Conservation (phyloP, 192 early-diverging fungal species). For the Linnemannia exigua region DNA sequence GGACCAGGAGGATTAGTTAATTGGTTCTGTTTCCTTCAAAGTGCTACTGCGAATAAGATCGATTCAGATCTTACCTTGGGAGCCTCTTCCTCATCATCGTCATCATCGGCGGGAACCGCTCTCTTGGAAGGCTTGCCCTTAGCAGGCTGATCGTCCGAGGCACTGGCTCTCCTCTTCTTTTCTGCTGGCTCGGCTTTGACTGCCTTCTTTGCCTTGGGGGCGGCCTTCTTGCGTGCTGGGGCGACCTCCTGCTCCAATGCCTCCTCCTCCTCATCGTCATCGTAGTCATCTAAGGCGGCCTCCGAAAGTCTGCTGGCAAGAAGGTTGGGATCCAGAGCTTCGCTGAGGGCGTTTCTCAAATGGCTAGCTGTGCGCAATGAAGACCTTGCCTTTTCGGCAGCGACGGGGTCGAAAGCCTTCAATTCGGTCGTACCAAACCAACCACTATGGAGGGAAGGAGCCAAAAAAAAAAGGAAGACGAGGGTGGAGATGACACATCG, state of each 20-base stretch:
- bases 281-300: neutral
- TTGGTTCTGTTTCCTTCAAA: neutral
- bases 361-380: slow-evolving; percentile 32
- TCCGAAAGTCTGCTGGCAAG: slow-evolving; percentile 9
- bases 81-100: slow-evolving; percentile 40
- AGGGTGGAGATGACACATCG: neutral
- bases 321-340: slow-evolving; percentile 45
- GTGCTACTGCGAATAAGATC: neutral
- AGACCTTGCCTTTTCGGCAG: slow-evolving; percentile 43
- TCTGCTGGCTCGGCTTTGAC: slow-evolving; percentile 31
- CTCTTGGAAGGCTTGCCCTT: slow-evolving; percentile 46
- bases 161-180: slow-evolving; percentile 36
- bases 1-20: no score
- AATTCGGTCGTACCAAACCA: slow-evolving; percentile 58
- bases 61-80: slow-evolving; percentile 27
- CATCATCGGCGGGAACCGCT: slow-evolving; percentile 30
- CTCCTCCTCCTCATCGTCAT: slow-evolving; percentile 42
- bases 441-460: slow-evolving; percentile 34
- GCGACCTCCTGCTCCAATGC: slow-evolving; percentile 1
- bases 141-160: slow-evolving; percentile 25
- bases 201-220: slow-evolving; percentile 41
- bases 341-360: slow-evolving; percentile 33
- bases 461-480: neutral
- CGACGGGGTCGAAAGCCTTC: slow-evolving; percentile 50
- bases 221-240: slow-evolving; percentile 26